A percentile compares a stretch with the other conserved stretches of the same genome.
Conservation (phyloP, 192 early-diverging fungal genomes). For the Polychytrium aggregatum region DNA sequence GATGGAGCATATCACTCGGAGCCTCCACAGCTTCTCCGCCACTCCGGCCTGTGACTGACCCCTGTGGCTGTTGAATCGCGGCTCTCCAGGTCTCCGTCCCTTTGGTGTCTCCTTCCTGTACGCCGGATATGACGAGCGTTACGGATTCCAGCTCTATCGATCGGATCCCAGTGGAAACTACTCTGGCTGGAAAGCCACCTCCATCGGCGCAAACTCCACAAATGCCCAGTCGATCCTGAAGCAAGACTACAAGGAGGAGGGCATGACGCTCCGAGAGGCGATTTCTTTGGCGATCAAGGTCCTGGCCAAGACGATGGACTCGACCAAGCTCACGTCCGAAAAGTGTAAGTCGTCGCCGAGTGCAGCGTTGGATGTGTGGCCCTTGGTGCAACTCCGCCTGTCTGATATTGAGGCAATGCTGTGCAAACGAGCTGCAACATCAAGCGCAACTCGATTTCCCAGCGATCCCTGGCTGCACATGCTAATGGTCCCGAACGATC, state of each 20-base stretch:
- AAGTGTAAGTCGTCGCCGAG: conserved; percentile 58
- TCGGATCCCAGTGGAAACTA: conserved; percentile 99
- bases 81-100: conserved; percentile 67
- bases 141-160: conserved; percentile 95
- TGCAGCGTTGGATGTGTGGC: neutral
- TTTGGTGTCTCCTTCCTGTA: conserved; percentile 98
- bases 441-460: too few relatives aligned
- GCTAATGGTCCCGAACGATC: too few relatives aligned
- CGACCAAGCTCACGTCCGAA: conserved; percentile 78
- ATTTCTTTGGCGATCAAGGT: conserved; percentile 85
- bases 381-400: too few relatives aligned
- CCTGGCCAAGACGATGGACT: conserved; percentile 94
- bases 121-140: conserved; percentile 81
- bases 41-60: too few relatives aligned
- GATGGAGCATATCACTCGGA: too few relatives aligned
- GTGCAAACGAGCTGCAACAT: too few relatives aligned
- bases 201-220: conserved; percentile 90
- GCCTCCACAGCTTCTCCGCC: too few relatives aligned
- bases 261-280: conserved; percentile 73
- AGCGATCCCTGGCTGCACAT: too few relatives aligned
- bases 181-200: conserved; percentile 96
- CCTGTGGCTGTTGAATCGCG: too few relatives aligned
- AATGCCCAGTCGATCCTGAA: conserved; percentile 88
- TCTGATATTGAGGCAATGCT: too few relatives aligned
- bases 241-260: conserved; percentile 92